Percentiles rank a stretch among this genome's conserved stretches.
phyloP scores from a whole-genome alignment of 192 early-diverging fungal species.

The Entomortierella chlamydospora region DNA sequence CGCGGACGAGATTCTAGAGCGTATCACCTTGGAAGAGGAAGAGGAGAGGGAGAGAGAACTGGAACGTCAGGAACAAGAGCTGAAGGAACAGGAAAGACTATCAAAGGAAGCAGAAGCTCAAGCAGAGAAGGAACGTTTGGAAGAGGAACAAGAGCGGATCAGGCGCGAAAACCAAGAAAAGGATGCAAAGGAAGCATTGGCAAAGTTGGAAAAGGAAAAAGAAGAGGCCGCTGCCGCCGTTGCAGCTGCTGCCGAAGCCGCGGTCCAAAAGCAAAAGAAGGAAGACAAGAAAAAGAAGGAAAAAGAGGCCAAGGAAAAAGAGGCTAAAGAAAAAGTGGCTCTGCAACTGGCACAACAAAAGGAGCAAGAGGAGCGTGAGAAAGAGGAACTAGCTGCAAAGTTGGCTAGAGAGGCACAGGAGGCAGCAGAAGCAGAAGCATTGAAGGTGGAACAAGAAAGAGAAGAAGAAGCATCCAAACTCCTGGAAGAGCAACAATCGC shows the following conservation, averaged over 20 bases:
- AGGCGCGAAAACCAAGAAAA: slow-evolving; percentile 11
- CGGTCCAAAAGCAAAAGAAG: slow-evolving; percentile 36
- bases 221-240: slow-evolving; percentile 1
- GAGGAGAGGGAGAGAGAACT: slow-evolving; percentile 9
- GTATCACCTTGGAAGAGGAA: slow-evolving; percentile 28
- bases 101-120: background rate
- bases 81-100: slow-evolving; percentile 5
- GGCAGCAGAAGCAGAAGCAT: slow-evolving; percentile 8
- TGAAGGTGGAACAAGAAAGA: slow-evolving; percentile 10
- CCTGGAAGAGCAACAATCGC: slow-evolving; percentile 1
- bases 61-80: slow-evolving; percentile 14
- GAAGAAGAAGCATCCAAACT: background rate
- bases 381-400: slow-evolving; percentile 2
- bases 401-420: slow-evolving; percentile 13
- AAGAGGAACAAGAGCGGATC: slow-evolving; percentile 19
- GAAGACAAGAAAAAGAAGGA: slow-evolving; percentile 49
- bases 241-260: slow-evolving; percentile 18
- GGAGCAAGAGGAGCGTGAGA: slow-evolving; percentile 1
- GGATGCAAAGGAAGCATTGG: slow-evolving; percentile 1
- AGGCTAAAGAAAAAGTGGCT: slow-evolving; percentile 4
- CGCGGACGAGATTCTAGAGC: slow-evolving; percentile 27
- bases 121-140: slow-evolving; percentile 17
- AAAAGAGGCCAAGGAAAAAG: slow-evolving; percentile 21
- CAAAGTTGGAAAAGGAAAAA: background rate
- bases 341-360: slow-evolving; percentile 4